Conservation (phyloP, 441 rosid genomes). For the Jatropha multifida region DNA sequence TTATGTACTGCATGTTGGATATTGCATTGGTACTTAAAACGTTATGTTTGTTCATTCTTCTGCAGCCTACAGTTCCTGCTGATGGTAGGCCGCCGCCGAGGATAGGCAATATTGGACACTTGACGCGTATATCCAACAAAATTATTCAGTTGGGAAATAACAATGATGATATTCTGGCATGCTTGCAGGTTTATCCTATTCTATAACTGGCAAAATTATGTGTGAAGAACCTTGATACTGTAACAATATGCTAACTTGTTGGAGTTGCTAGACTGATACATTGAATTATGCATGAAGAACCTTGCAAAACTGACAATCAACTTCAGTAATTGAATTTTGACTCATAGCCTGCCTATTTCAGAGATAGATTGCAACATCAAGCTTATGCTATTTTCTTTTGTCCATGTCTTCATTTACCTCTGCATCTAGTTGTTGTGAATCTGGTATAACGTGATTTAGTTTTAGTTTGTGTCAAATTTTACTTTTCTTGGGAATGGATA, state of each 20-base stretch:
- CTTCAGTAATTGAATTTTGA: neutral
- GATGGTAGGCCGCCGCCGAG: slow-evolving; percentile 68
- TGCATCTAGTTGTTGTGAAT: neutral
- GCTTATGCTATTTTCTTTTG: neutral
- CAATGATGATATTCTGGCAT: slow-evolving; percentile 57
- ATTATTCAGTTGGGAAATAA: slow-evolving; percentile 72
- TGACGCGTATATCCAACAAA: slow-evolving; percentile 87
- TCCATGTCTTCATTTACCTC: neutral
- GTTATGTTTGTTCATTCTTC: slow-evolving; percentile 22
- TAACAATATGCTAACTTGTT: neutral
- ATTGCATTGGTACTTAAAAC: slow-evolving; percentile 11
- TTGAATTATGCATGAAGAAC: no score
- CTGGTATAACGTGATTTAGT: neutral
- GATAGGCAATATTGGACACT: slow-evolving; percentile 86
- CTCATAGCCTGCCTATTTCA: neutral
- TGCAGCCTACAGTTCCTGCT: slow-evolving; percentile 78
- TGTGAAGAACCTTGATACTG: neutral
- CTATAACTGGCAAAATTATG: neutral
- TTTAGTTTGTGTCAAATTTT: neutral
- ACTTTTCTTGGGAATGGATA: neutral
- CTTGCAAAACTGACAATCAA: neutral
- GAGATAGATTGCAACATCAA: neutral
- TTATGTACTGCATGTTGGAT: slow-evolving; percentile 2
- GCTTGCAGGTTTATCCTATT: slow-evolving; percentile 63
- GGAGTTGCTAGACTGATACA: neutral